These are phyloP conservation scores for Amniculicola lignicola DNA, from an alignment of 495 filamentous ascomycete species.

Conservation along the genomic window DNA sequence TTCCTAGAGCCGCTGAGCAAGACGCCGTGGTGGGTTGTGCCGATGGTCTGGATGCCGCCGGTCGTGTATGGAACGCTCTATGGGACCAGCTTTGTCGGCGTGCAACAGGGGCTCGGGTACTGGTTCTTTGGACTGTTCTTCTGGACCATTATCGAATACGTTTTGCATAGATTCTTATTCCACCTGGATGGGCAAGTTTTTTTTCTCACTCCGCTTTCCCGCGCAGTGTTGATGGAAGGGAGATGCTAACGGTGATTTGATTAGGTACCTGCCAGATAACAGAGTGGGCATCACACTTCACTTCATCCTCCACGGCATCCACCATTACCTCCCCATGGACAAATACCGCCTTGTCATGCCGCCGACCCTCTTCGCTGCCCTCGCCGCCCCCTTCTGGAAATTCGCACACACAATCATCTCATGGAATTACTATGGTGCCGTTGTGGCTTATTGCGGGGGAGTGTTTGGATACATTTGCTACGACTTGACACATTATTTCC, in stretches of 20 bases:
- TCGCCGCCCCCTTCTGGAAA: slow-evolving; percentile 91
- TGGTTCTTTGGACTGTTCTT: slow-evolving; percentile 65
- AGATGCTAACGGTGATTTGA: slow-evolving; percentile 26
- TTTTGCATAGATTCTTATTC: slow-evolving; percentile 87
- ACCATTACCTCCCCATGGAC: slow-evolving; percentile 99
- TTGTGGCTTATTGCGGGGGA: slow-evolving; percentile 78
- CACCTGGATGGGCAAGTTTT: slow-evolving; percentile 79
- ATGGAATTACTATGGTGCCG: slow-evolving; percentile 79
- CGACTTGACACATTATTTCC: slow-evolving; percentile 97
- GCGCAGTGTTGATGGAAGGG: too few species aligned
- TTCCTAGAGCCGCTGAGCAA: slow-evolving; percentile 92
- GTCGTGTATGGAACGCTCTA: slow-evolving; percentile 72
- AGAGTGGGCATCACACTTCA: slow-evolving; percentile 82
- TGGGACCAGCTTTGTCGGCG: slow-evolving; percentile 57
- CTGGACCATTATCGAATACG: slow-evolving; percentile 91
- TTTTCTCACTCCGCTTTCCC: slow-evolving; percentile 17
- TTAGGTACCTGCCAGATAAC: slow-evolving; percentile 86
- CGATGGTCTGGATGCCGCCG: slow-evolving; percentile 78
- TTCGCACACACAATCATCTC: slow-evolving; percentile 80
- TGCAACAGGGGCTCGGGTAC: slow-evolving; percentile 48
- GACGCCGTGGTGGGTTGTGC: slow-evolving; percentile 90
- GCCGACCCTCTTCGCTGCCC: slow-evolving; percentile 76
- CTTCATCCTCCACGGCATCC: slow-evolving; percentile 94
- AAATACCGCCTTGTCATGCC: slow-evolving; percentile 96
- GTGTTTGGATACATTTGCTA: slow-evolving; percentile 96